Conservation (phyloP, 495 filamentous ascomycete genomes). For the Lepraria neglecta region DNA sequence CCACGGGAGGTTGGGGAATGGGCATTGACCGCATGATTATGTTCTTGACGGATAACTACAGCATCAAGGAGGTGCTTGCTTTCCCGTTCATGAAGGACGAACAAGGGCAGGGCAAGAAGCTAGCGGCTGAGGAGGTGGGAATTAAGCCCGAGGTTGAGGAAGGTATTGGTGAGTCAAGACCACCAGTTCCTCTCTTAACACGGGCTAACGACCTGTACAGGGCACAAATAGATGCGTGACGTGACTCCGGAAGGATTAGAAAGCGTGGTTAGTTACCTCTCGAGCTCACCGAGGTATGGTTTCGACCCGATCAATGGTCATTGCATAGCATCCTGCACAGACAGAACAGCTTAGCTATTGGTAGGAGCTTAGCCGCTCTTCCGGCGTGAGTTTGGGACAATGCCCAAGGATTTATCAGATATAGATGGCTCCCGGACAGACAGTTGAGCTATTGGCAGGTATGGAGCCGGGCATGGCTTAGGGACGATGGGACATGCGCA, state of each 20-base stretch:
- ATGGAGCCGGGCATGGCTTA: no score
- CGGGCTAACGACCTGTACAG: conserved; percentile 27
- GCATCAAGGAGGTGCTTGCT: conserved; percentile 90
- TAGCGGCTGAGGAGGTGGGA: conserved; percentile 57
- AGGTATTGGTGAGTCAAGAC: conserved; percentile 55
- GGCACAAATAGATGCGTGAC: conserved; percentile 28
- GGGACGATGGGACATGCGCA: no score
- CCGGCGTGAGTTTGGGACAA: no score
- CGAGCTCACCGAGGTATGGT: no score
- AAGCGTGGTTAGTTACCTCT: not conserved
- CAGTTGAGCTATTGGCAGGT: no score
- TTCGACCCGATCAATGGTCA: no score
- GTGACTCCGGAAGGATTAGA: not conserved
- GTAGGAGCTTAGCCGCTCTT: no score
- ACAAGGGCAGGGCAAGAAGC: conserved; percentile 42
- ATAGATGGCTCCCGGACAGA: no score
- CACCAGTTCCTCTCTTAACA: conserved; percentile 2
- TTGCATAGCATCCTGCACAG: no score
- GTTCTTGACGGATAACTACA: conserved; percentile 95
- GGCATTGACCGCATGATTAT: conserved; percentile 95
- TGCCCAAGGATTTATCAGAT: no score
- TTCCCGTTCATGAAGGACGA: conserved; percentile 86
- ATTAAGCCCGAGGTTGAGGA: conserved; percentile 59
- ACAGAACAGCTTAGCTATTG: no score
- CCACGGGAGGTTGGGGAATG: conserved; percentile 95